Evolutionary conservation across 768 basidiomycete species (phyloP).

Genomic region (Tylopilus balloui): DNA sequence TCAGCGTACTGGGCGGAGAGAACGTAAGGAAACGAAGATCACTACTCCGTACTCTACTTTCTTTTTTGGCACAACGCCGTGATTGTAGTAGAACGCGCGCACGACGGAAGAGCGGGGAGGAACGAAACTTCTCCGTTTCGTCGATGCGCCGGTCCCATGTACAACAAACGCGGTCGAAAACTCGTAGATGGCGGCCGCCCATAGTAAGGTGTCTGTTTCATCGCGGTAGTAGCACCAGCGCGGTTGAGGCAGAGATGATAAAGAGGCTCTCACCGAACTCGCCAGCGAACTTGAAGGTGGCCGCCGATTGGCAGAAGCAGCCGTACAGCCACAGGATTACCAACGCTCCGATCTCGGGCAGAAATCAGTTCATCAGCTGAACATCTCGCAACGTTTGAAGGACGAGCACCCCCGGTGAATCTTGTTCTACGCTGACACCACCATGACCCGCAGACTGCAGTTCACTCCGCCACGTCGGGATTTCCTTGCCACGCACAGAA

Average conservation of each 20-base stretch:
- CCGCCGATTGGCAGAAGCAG: too few species aligned
- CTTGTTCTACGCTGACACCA: too few species aligned
- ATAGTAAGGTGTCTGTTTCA: background rate
- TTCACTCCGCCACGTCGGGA: too few species aligned
- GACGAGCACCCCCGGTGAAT: too few species aligned
- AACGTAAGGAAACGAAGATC: background rate
- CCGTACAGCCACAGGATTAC: too few species aligned
- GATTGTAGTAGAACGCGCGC: background rate
- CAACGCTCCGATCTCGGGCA: too few species aligned
- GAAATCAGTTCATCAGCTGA: too few species aligned
- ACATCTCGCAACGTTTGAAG: too few species aligned
- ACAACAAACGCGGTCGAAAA: background rate
- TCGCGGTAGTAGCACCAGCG: background rate
- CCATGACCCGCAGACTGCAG: too few species aligned
- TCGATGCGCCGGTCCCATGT: background rate
- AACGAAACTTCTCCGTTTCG: background rate
- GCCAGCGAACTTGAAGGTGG: too few species aligned
- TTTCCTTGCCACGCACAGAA: too few species aligned
- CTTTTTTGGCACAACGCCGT: background rate
- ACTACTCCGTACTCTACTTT: background rate
- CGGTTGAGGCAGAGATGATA: background rate
- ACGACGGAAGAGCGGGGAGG: background rate
- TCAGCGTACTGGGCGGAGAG: background rate
- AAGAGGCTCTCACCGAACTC: background rate
- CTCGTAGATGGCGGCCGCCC: background rate